A percentile compares a stretch with the other conserved stretches of the same genome.
Evolutionary conservation across 2,329 filamentous ascomycete genomes (phyloP).

Genomic region (Pleochaeta shiraiana): DNA sequence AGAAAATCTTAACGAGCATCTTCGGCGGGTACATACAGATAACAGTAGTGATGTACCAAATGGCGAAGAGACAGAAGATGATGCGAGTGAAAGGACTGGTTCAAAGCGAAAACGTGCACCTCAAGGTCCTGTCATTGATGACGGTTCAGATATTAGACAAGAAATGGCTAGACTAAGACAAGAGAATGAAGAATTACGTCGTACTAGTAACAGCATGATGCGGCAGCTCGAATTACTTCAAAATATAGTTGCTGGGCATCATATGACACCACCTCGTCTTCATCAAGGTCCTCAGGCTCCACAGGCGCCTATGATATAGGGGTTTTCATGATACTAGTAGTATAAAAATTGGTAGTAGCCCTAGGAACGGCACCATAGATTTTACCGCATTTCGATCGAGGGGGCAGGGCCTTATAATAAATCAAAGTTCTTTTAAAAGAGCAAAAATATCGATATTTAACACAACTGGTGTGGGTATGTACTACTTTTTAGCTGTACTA

Average conservation of each 20-base stretch:
- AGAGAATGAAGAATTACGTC: slow-evolving; percentile 38
- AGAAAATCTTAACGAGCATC: slow-evolving; percentile 85
- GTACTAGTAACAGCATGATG: slow-evolving; percentile 22
- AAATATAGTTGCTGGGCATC: slow-evolving; percentile 8
- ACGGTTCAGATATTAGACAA: slow-evolving; percentile 27
- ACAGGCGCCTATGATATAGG: slow-evolving; percentile 8
- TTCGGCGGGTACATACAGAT: slow-evolving; percentile 64
- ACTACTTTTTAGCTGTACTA: too few relatives aligned
- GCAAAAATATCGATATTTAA: too few relatives aligned
- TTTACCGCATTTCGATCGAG: too few relatives aligned
- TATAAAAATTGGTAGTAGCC: too few relatives aligned
- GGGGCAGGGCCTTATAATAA: too few relatives aligned
- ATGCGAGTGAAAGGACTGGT: slow-evolving; percentile 25
- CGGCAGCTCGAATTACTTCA: slow-evolving; percentile 11
- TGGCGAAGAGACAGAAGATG: slow-evolving; percentile 22
- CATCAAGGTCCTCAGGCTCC: slow-evolving; percentile 7
- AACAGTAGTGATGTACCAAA: slow-evolving; percentile 17
- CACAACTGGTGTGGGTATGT: too few relatives aligned
- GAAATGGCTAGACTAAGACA: slow-evolving; percentile 44
- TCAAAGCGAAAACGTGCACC: slow-evolving; percentile 22
- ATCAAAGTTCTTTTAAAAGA: too few relatives aligned
- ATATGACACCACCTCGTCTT: slow-evolving; percentile 6
- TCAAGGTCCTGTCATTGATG: slow-evolving; percentile 21
- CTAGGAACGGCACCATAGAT: too few relatives aligned
- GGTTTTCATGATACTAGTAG: too few relatives aligned